Conservation (phyloP, 768 basidiomycete species). For the Phanerochaete sordida region DNA sequence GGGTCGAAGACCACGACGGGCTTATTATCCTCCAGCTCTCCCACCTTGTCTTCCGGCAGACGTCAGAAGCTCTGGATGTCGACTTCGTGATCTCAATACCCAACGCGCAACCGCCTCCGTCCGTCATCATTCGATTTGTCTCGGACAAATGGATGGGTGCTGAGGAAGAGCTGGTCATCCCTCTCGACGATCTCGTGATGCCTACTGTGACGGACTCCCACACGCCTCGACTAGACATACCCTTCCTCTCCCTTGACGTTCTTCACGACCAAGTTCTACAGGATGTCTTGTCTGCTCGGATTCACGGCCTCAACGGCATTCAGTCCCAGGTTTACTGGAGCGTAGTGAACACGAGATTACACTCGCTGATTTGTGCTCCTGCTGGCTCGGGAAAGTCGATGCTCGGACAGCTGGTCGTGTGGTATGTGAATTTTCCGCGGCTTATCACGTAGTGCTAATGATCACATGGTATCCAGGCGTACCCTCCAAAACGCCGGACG, state of each 20-base stretch:
- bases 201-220: slow-evolving; percentile 55
- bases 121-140: slow-evolving; percentile 70
- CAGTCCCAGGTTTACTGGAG: slow-evolving; percentile 93
- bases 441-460: background rate
- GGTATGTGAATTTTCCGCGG: slow-evolving; percentile 45
- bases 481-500: slow-evolving; percentile 39
- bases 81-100: slow-evolving; percentile 83
- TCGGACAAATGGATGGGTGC: slow-evolving; percentile 95
- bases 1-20: slow-evolving; percentile 89
- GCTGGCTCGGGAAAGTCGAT: slow-evolving; percentile 78
- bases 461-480: slow-evolving; percentile 41
- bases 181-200: slow-evolving; percentile 72
- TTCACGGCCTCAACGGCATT: slow-evolving; percentile 71
- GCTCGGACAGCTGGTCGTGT: slow-evolving; percentile 58
- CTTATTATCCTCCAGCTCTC: slow-evolving; percentile 78
- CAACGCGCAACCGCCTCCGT: slow-evolving; percentile 52
- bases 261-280: slow-evolving; percentile 46
- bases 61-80: slow-evolving; percentile 53
- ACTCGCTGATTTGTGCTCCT: slow-evolving; percentile 76
- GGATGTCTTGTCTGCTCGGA: slow-evolving; percentile 39
- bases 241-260: slow-evolving; percentile 61
- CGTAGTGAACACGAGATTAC: slow-evolving; percentile 58
- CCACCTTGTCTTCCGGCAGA: slow-evolving; percentile 67
- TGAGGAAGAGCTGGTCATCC: slow-evolving; percentile 65
- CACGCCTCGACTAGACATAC: slow-evolving; percentile 66